Base-by-base conservation (phyloP, 169 alveolate genomes). In the Plasmodium adleri region DNA sequence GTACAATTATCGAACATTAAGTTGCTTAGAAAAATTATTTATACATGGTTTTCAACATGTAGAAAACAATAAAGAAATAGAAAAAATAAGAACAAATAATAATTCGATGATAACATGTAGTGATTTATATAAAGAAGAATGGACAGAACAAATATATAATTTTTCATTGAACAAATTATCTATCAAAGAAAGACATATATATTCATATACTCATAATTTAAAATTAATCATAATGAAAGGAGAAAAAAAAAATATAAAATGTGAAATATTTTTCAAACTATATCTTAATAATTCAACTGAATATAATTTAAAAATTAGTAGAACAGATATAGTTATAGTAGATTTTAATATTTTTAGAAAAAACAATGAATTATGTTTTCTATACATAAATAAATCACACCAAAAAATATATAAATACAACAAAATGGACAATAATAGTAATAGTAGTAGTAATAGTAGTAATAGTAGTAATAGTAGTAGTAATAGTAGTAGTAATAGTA, bases 11-110 rank as follows among this genome's bases (percentile, higher is more conserved):
- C 32, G 92, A 59, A 86, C 92, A 9, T 56, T 86, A 24, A 86
- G 92, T 32, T 86, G 92, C 26, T 86, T 86, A 58, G 92, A 86
- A 73, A 86, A 86, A 86, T 32, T 86, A 43, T 70, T 86, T 15
- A 50, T 86, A 39, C 49, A 86, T 24, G 72, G 63, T 17, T 86
- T 71, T 43, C 70, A 70, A 39, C 47, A 15, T 32, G 63, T 71
- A 3, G n/a, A 45, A 24, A 45, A 86, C 9, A 6, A 10, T 10
- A 62, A 32, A 22, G 72, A 86, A 72, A 39, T 9, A 39, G 47
- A 39, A 39, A 39, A 39, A 5, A 39, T 39, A 39, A 39, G 10
- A 39, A 39, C 47, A 39, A 39, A 39, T 39, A 39, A 39, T 39
- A 47, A 72, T 72, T 47, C n/a, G 52, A 43, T 39, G 43, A 86